Percentiles rank a stretch among this genome's conserved stretches.
These are phyloP conservation scores for Ogataea siamensis DNA, from an alignment of 805 yeast genomes.

Conservation along the genomic window DNA sequence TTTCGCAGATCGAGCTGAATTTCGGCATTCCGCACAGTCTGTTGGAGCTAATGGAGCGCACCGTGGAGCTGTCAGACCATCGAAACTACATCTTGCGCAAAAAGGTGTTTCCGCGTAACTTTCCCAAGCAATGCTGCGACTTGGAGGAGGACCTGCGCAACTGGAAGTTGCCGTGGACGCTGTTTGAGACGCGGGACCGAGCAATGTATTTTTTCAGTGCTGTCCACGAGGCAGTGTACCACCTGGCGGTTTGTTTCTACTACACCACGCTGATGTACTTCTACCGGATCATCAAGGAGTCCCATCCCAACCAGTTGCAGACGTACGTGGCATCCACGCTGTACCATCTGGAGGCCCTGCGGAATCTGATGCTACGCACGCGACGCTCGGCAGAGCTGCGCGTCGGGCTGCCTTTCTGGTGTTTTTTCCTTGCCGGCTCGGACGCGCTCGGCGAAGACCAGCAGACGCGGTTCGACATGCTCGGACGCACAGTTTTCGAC, in stretches of 20 bases:
- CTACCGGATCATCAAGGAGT: slow-evolving; percentile 45
- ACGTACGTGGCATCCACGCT: slow-evolving; percentile 35
- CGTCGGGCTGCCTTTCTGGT: slow-evolving; percentile 48
- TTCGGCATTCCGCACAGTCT: slow-evolving; percentile 49
- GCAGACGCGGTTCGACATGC: slow-evolving; percentile 35
- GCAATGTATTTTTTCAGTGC: slow-evolving; percentile 32
- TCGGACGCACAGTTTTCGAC: slow-evolving; percentile 34
- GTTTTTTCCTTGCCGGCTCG: slow-evolving; percentile 43
- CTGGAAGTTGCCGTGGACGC: slow-evolving; percentile 48
- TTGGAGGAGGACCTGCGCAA: slow-evolving; percentile 46
- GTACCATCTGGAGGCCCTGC: slow-evolving; percentile 35
- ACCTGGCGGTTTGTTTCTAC: slow-evolving; percentile 41
- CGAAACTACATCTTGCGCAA: slow-evolving; percentile 44
- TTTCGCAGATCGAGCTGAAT: slow-evolving; percentile 37
- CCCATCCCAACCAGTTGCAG: slow-evolving; percentile 37
- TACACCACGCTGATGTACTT: slow-evolving; percentile 43
- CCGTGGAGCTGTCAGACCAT: slow-evolving; percentile 49
- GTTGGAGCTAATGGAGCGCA: slow-evolving; percentile 44
- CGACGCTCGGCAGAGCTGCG: slow-evolving; percentile 23
- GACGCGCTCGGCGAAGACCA: slow-evolving; percentile 35
- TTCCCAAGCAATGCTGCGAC: slow-evolving; percentile 55
- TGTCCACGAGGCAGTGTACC: slow-evolving; percentile 42
- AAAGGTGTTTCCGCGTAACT: slow-evolving; percentile 49
- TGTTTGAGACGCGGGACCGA: slow-evolving; percentile 29
- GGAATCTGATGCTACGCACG: slow-evolving; percentile 20